phyloP scores from a whole-genome alignment of 495 filamentous ascomycete genomes.

The Cairneyella variabilis region DNA sequence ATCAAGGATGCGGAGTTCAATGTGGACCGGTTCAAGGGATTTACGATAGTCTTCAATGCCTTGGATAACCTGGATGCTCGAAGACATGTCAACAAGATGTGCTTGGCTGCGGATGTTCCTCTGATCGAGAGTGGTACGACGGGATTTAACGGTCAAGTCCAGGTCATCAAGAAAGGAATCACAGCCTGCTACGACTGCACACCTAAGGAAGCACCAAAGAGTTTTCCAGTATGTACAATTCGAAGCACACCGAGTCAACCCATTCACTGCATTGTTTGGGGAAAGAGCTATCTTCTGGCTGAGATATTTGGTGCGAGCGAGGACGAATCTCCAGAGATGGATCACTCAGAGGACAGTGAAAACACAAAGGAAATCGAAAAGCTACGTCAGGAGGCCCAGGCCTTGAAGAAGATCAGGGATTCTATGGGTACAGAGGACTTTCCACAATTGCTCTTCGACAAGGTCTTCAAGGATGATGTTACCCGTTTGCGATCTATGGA shows the following conservation, averaged over 20 bases:
- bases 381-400: constrained; percentile 74
- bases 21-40: constrained; percentile 81
- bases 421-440: constrained; percentile 84
- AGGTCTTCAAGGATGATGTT: constrained; percentile 88
- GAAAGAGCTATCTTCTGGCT: constrained; percentile 88
- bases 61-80: constrained; percentile 94
- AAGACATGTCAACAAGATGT: constrained; percentile 97
- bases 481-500: constrained; percentile 81
- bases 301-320: constrained; percentile 93
- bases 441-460: constrained; percentile 76
- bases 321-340: constrained; percentile 71
- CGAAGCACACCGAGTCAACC: constrained; percentile 91
- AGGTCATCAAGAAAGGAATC: constrained; percentile 88
- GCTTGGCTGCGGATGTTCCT: constrained; percentile 83
- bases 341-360: constrained; percentile 72
- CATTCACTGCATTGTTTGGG: constrained; percentile 99
- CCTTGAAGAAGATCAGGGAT: constrained; percentile 74
- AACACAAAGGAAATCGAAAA: constrained; percentile 89
- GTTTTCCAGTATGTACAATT: constrained; percentile 94
- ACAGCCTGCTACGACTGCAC: constrained; percentile 98
- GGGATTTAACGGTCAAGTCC: constrained; percentile 96
- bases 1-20: constrained; percentile 94
- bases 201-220: constrained; percentile 81
- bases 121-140: constrained; percentile 97
- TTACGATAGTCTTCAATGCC: constrained; percentile 90